Conservation (phyloP, 106 monocot genomes). For the Vanilla planifolia region DNA sequence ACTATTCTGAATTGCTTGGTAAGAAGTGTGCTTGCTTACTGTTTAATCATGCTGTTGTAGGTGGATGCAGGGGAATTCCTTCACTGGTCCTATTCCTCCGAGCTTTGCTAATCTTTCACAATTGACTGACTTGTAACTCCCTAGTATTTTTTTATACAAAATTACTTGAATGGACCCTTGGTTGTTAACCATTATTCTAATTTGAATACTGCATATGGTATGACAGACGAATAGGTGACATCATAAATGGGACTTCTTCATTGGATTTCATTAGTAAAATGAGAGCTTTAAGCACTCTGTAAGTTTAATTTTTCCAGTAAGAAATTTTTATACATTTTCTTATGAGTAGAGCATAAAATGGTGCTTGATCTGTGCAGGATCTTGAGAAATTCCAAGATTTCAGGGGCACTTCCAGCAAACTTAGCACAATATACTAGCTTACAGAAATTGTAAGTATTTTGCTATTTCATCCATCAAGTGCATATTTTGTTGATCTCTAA, state of each 20-base stretch:
- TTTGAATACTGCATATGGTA: neutral
- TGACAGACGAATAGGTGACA: constrained; percentile 67
- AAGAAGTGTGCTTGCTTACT: no score
- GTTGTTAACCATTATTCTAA: neutral
- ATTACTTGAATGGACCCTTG: no score
- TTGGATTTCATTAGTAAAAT: constrained; percentile 61
- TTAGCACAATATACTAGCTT: constrained; percentile 41
- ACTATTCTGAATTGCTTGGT: no score
- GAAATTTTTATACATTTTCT: neutral
- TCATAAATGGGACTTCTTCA: constrained; percentile 62
- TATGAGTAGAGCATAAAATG: neutral
- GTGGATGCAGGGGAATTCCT: constrained; percentile 72
- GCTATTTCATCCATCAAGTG: no score
- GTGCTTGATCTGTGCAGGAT: constrained; percentile 29
- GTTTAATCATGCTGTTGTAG: constrained; percentile 22
- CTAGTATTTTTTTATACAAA: no score
- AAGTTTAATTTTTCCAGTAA: constrained; percentile 18
- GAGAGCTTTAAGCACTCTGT: constrained; percentile 64
- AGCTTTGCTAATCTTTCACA: constrained; percentile 37
- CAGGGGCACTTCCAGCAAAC: constrained; percentile 37
- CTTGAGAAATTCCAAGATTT: constrained; percentile 66
- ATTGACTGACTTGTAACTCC: constrained; percentile 26
- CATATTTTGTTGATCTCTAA: no score
- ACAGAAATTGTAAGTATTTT: constrained; percentile 42
- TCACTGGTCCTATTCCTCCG: constrained; percentile 67